Evolutionary conservation across 208 protist species (phyloP), one percentile per base, ranked within the genome.

Genomic region (Zelonia costaricensis): DNA sequence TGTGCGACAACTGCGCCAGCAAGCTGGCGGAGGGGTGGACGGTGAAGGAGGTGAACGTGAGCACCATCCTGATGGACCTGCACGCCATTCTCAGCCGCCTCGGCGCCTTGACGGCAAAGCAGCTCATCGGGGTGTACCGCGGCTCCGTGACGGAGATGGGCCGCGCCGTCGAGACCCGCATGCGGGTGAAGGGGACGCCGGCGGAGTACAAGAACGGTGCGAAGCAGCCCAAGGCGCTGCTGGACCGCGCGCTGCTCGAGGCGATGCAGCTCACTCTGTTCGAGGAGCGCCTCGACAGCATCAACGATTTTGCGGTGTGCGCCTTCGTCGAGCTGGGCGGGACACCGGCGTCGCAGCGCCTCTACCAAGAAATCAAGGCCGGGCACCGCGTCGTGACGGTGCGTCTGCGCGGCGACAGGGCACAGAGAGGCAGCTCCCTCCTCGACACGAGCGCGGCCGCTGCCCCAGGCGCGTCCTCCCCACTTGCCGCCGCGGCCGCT

Each of bases 1-100:
- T 92, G 9, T 95, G 90, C 55, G 90, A 95, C 53, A 93, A 92
- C 73, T 95, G 90, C 46, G 80, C 84, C 22, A 87, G 79, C 53
- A 88, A 85, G 66, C 77, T 65, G 16, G 42, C 44, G 23, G 80
- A 88, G 46, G 43, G 62, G 10, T 95, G 90, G 87, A 62, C 73
- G 15, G 69, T 75, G 43, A 58, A 61, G 27, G 55, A 75, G 33
- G 15, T 81, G 13, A 47, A 82, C 43, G 59, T 93, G 22, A 78
- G 52, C 38, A 3, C 16, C 18, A 87, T 91, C 35, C 20, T 93
- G 4, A 40, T 88, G 12, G 90, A 93, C 51, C 38, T 92, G 20
- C 75, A 80, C 62, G 64, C 71, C 40, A 91, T 95, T 39, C 46
- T 93, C 23, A 22, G 64, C 1, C 74, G 83, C 18, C 70, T 95